Evolutionary conservation across 495 filamentous ascomycete species (phyloP), one percentile per base, ranked within the genome.

Genomic region (Talaromyces borbonicus): DNA sequence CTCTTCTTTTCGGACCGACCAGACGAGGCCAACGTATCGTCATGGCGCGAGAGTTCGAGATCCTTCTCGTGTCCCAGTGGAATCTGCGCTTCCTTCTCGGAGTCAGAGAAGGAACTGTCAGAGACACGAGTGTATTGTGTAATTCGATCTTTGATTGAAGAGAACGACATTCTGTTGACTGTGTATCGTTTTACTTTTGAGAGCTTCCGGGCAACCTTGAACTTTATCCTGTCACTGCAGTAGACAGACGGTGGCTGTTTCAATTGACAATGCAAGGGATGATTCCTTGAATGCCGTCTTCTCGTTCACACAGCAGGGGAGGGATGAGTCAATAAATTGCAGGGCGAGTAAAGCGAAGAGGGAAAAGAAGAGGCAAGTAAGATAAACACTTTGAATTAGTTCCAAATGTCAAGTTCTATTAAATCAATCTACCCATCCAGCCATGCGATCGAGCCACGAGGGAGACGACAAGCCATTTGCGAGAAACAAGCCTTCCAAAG

Each of bases 111-210:
- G 12, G 60, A 50, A 22, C 52, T 55, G 29, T 65, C 65, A 9
- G 66, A 56, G 36, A 69, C 42, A 19, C 56, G 59, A 1, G 64
- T 59, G 44, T 71, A 71, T 47, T 49, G 60, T 8, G 65, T 58
- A 40, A 72, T 62, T 8, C 68, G 51, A 42, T 55, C 58, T 47
- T 58, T 65, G 38, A 61, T 15, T 15, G 62, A 65, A 18, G 54
- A 57, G 30, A 69, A 47, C 15, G 64, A 67, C 65, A 70, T 68
- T 20, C n/a, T 51, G 32, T 19, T 24, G 36, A 7, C 6, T 39
- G 18, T 39, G 8, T 39, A 2, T 39, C 18, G 20, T n/a, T 39
- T 15, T 11, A 5, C n/a, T 7, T 36, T 9, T 12, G 19, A 36
- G 3, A 8, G 2, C n/a, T n/a, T n/a, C n/a, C n/a, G n/a, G n/a